Conservation (phyloP, 2,329 filamentous ascomycete species). For the Aspergillus uvarum region DNA sequence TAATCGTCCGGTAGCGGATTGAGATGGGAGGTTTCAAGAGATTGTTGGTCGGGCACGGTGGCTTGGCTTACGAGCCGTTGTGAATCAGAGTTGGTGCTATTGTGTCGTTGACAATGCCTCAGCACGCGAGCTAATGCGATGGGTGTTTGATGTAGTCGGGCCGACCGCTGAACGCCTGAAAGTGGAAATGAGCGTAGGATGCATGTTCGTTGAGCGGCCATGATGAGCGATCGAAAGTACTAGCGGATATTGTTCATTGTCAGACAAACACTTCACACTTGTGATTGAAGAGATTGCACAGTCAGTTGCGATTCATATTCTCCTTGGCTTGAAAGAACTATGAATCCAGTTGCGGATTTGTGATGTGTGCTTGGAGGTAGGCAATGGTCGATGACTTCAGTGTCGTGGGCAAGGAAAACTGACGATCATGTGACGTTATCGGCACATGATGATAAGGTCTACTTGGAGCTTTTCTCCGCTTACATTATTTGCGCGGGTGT, state of each 20-base stretch:
- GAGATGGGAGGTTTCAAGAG: conserved; percentile 56
- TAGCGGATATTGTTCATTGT: conserved; percentile 17
- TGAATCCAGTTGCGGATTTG: background rate
- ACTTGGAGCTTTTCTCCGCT: background rate
- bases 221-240: conserved; percentile 16
- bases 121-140: conserved; percentile 10
- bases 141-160: conserved; percentile 14
- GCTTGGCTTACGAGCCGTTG: conserved; percentile 11
- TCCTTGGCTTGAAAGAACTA: background rate
- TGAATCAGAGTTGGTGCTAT: conserved; percentile 22
- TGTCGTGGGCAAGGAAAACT: conserved; percentile 3
- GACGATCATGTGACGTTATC: conserved; percentile 10
- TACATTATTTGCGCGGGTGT: too few species aligned
- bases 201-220: conserved; percentile 23
- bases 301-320: conserved; percentile 5
- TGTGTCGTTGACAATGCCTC: conserved; percentile 19
- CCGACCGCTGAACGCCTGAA: conserved; percentile 19
- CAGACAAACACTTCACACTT: background rate
- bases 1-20: conserved; percentile 85
- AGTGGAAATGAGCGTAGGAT: conserved; percentile 18
- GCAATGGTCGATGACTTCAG: background rate
- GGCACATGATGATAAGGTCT: conserved; percentile 8
- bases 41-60: conserved; percentile 17
- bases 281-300: background rate
- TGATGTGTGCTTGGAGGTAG: background rate